Evolutionary conservation across 176 grass and related monocot species (phyloP).

Genomic region (Paspalum notatum): DNA sequence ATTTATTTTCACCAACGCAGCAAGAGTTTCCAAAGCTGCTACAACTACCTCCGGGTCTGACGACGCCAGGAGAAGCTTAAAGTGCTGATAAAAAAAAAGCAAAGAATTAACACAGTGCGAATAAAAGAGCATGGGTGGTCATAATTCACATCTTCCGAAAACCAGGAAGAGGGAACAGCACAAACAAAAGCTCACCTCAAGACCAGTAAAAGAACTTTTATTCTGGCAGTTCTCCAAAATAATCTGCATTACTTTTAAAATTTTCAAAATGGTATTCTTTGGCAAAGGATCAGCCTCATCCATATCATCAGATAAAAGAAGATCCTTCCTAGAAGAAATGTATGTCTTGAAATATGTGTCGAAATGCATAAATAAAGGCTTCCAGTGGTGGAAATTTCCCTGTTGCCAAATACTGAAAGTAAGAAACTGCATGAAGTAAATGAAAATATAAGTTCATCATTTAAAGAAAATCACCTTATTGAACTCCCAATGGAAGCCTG

Average conservation of each 20-base stretch:
- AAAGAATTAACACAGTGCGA: slow-evolving; percentile 20
- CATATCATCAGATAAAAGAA: slow-evolving; percentile 86
- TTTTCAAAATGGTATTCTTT: slow-evolving; percentile 86
- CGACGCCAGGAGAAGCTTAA: slow-evolving; percentile 89
- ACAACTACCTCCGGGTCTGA: slow-evolving; percentile 92
- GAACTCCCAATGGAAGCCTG: slow-evolving; percentile 91
- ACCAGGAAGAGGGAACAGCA: slow-evolving; percentile 17
- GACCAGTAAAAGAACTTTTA: slow-evolving; percentile 73
- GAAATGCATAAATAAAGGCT: slow-evolving; percentile 93
- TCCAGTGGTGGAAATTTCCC: slow-evolving; percentile 99
- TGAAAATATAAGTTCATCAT: background rate
- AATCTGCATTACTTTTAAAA: slow-evolving; percentile 95
- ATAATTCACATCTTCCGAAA: slow-evolving; percentile 8
- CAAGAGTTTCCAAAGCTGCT: slow-evolving; percentile 88
- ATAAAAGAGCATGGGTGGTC: slow-evolving; percentile 10
- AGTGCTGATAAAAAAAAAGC: slow-evolving; percentile 62
- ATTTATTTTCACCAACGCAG: slow-evolving; percentile 88
- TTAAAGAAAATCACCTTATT: slow-evolving; percentile 70
- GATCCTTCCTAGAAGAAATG: slow-evolving; percentile 88
- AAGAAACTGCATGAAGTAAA: slow-evolving; percentile 24
- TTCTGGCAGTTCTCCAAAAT: slow-evolving; percentile 98
- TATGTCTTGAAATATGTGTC: slow-evolving; percentile 95
- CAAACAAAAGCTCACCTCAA: slow-evolving; percentile 72
- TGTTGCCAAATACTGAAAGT: slow-evolving; percentile 44
- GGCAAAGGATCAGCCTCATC: slow-evolving; percentile 73